Evolutionary conservation across 2,329 filamentous ascomycete genomes (phyloP), one percentile per base, ranked within the genome.

Genomic region (Fusarium sp.): DNA sequence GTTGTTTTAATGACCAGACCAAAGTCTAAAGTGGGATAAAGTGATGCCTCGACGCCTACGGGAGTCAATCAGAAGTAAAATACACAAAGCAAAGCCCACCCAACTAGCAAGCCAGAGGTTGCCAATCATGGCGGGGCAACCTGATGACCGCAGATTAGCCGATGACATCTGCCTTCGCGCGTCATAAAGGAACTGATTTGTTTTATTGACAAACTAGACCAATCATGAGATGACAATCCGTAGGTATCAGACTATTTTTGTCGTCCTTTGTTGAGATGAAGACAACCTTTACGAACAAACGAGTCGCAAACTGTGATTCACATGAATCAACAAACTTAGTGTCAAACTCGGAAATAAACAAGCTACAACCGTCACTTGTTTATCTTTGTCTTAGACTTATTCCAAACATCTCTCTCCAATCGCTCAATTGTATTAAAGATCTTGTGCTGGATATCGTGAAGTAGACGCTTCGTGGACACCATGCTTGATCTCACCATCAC

Each of bases 401-500:
- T 23, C n/a, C 31, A 49, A 31, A 56, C 30, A 39, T 26, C 11
- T 49, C 28, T 16, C 10, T 49, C 26, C 13, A 18, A 43, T 60
- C 56, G 28, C 46, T 26, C 45, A 16, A 42, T 21, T 37, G 13
- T 28, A 25, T 31, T 56, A 54, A 25, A 67, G 18, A 51, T 70
- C 59, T 44, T 53, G 60, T 39, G 28, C 50, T 19, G 67, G 58
- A 25, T 74, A 54, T 65, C 60, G 71, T 50, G 64, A 90, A 93
- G 58, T 64, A 65, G 69, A 61, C 71, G 58, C 51, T 69, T 73
- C 70, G 82, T 18, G 58, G 9, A 67, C 39, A n/a, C 75, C 74
- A 19, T 66, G 62, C 52, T 70, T 84, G 72, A 90, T 82, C 72
- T 86, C 82, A 68, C 93, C 92, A 80, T 90, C 85, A 50, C 93